Evolutionary conservation across 2,329 filamentous ascomycete genomes (phyloP), one percentile per base, ranked within the genome.

Genomic region (Arachnomyces sp.): DNA sequence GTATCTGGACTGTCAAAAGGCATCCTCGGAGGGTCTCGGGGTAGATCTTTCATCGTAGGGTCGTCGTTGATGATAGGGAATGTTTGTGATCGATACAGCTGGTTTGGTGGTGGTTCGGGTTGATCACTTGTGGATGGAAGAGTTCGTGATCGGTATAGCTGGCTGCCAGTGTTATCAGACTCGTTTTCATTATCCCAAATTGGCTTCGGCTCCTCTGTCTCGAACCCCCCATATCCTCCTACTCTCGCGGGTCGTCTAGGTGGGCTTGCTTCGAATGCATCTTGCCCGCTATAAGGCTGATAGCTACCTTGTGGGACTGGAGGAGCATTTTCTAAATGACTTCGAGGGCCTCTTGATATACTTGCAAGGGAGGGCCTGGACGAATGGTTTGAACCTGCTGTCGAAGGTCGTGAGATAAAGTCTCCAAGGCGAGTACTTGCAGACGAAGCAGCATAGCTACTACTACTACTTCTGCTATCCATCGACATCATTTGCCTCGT

Each of bases 371-470:
- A 64, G 4, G 59, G 60, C 41, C 59, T 44, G 9, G 20, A 25
- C 9, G 20, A 25, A 25, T 52, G 43, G 32, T 45, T 49, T 11
- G 53, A 58, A 31, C 53, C 50, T 13, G 58, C 52, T 2, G 58
- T 59, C 7, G 60, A 63, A 16, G 52, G 46, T 43, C 57, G 39
- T 3, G 53, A 53, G 36, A 40, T 42, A 28, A 41, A 46, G 15
- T 56, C 55, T 15, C 56, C 59, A 44, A 64, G 59, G 6, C 59
- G 58, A 13, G 56, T 57, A 41, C 63, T 66, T n/a, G 58, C 57
- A 20, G 63, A 48, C 1, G 64, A 67, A 1, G 63, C 63, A 14
- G 61, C 54, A 40, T 63, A 65, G 42, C 63, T 66, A 25, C 20
- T 25, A 9, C 5, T 9, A 9, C 20, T 25, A 37, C 63, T 62